Percentiles rank a stretch among this genome's conserved stretches.
Conservation (phyloP, 2,329 filamentous ascomycete genomes). For the Coleophoma eucalyptorum region DNA sequence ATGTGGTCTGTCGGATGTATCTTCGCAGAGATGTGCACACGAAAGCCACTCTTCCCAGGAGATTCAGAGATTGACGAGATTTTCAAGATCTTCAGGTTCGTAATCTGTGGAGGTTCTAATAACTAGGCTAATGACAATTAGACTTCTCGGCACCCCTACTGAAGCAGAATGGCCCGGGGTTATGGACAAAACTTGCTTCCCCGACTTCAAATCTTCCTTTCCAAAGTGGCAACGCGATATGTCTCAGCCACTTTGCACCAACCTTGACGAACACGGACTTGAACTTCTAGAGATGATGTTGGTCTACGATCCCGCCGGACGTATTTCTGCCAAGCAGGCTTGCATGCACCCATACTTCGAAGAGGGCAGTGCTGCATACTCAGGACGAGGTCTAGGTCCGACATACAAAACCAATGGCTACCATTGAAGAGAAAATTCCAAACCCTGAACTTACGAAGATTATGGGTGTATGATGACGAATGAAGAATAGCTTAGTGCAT, state of each 20-base stretch:
- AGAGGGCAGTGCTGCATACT: constrained; percentile 28
- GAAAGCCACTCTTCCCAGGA: constrained; percentile 87
- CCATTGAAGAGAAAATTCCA: constrained; percentile 12
- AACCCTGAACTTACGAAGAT: constrained; percentile 1
- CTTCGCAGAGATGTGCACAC: constrained; percentile 94
- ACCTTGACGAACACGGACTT: constrained; percentile 67
- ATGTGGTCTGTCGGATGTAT: constrained; percentile 97
- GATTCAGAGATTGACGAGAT: constrained; percentile 94
- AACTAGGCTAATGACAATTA: constrained; percentile 29
- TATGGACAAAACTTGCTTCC: constrained; percentile 66
- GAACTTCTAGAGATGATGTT: constrained; percentile 69
- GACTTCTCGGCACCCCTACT: constrained; percentile 76
- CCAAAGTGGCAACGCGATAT: constrained; percentile 82
- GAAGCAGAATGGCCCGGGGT: constrained; percentile 86
- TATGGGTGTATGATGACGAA: background rate
- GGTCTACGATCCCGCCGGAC: constrained; percentile 80
- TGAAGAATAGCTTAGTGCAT: constrained; percentile 15
- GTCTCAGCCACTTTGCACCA: constrained; percentile 61
- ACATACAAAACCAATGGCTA: constrained; percentile 24
- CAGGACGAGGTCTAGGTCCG: constrained; percentile 25
- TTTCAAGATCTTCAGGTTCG: constrained; percentile 88
- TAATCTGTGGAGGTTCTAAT: constrained; percentile 1
- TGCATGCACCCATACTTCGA: constrained; percentile 81
- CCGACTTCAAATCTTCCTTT: constrained; percentile 89
- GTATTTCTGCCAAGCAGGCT: constrained; percentile 86